Conservation (phyloP, 371 early-diverging fungal genomes). For the Massospora cicadina region DNA sequence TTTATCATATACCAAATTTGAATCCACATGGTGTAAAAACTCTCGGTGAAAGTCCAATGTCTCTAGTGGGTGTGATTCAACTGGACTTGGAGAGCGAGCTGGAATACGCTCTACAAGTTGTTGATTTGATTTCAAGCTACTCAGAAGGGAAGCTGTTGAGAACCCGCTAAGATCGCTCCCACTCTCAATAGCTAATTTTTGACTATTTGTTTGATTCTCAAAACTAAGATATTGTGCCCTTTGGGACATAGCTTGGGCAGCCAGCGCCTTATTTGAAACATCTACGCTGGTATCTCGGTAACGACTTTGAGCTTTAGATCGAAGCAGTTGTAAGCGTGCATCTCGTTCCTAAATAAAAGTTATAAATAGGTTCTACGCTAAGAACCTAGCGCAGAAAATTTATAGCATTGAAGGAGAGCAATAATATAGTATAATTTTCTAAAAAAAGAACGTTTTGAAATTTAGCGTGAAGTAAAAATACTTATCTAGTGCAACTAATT, state of each 20-base stretch:
- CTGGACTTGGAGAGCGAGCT: neutral
- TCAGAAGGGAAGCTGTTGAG: neutral
- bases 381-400: too few species aligned
- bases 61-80: neutral
- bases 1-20: neutral
- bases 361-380: too few species aligned
- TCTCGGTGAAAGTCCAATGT: neutral
- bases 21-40: neutral
- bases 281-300: neutral
- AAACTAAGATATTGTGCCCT: too few species aligned
- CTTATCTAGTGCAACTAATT: too few species aligned
- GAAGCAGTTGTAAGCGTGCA: neutral
- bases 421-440: too few species aligned
- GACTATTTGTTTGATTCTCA: neutral
- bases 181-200: neutral
- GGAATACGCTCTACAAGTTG: neutral
- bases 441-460: too few species aligned
- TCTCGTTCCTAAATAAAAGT: neutral
- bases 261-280: too few species aligned
- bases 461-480: too few species aligned
- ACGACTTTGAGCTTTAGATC: neutral
- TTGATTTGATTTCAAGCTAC: neutral
- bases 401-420: too few species aligned
- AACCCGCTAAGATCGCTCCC: neutral
- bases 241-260: too few species aligned